phyloP scores from a whole-genome alignment of 495 filamentous ascomycete genomes.

The Rhizodiscina lignyota region DNA sequence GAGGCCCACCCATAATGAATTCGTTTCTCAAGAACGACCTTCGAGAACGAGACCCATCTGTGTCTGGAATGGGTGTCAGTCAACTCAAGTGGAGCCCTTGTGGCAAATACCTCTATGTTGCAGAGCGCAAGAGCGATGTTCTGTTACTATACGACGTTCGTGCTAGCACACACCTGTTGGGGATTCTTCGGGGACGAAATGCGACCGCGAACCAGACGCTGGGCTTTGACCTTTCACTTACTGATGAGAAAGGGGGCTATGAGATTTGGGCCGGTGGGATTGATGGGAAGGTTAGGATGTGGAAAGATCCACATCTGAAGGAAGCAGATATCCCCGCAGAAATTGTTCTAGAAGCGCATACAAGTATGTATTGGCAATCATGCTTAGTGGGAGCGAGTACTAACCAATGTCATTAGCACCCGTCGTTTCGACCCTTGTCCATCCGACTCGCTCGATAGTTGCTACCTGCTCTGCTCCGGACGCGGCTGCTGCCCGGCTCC shows the following conservation, averaged over 20 bases:
- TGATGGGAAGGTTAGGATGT: constrained; percentile 64
- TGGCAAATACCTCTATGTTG: constrained; percentile 73
- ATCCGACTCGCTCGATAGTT: too few relatives aligned
- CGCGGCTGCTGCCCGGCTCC: too few relatives aligned
- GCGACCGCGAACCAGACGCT: constrained; percentile 57
- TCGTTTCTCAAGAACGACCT: too few relatives aligned
- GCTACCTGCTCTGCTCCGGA: too few relatives aligned
- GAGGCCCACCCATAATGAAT: too few relatives aligned
- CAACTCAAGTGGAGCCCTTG: constrained; percentile 69
- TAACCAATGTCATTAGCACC: too few relatives aligned
- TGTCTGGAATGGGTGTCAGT: constrained; percentile 55
- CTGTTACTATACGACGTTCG: constrained; percentile 75
- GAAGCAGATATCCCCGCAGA: too few relatives aligned
- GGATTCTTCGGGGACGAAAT: constrained; percentile 50
- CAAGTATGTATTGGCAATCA: too few relatives aligned
- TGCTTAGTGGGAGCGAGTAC: too few relatives aligned
- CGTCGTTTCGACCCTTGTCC: too few relatives aligned
- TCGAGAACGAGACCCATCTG: too few relatives aligned
- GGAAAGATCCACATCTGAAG: constrained; percentile 40
- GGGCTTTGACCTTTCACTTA: constrained; percentile 46
- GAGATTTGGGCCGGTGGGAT: constrained; percentile 74
- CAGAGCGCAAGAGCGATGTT: constrained; percentile 62
- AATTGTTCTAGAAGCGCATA: too few relatives aligned
- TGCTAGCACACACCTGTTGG: constrained; percentile 48
- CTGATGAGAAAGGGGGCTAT: constrained; percentile 34